Percentiles rank a stretch among this genome's conserved stretches.
phyloP scores from a whole-genome alignment of 495 filamentous ascomycete genomes.

The Penicillium samsonianum region DNA sequence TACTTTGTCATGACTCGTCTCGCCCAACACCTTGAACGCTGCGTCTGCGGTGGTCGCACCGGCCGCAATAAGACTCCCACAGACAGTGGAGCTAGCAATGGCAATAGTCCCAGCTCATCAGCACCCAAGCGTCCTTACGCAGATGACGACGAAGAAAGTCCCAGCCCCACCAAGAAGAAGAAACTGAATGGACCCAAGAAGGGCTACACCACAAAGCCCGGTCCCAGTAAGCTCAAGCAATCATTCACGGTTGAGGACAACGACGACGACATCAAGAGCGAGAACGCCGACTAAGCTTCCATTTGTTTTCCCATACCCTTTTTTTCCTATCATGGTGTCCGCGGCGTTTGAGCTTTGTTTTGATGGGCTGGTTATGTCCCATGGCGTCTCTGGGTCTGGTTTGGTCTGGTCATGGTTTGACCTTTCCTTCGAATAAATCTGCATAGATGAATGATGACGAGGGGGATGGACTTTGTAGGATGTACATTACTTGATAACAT shows the following conservation, averaged over 20 bases:
- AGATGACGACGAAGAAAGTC: constrained; percentile 42
- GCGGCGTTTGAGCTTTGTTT: constrained; percentile 23
- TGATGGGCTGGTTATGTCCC: constrained; percentile 9
- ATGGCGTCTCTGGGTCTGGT: constrained; percentile 31
- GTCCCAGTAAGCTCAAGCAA: constrained; percentile 51
- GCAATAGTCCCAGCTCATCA: constrained; percentile 39
- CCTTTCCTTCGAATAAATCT: constrained; percentile 20
- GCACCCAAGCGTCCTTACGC: constrained; percentile 41
- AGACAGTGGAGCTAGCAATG: constrained; percentile 37
- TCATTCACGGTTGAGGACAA: constrained; percentile 35
- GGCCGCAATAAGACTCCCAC: constrained; percentile 52
- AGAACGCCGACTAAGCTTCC: constrained; percentile 26
- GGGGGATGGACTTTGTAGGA: constrained; percentile 19
- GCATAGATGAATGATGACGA: constrained; percentile 38
- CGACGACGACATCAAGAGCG: constrained; percentile 34
- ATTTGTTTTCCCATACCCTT: constrained; percentile 10
- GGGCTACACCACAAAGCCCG: constrained; percentile 39
- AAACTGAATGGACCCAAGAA: constrained; percentile 47
- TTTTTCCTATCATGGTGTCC: constrained; percentile 20
- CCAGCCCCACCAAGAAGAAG: constrained; percentile 48
- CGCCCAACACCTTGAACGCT: constrained; percentile 76
- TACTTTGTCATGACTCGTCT: constrained; percentile 62
- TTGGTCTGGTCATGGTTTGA: constrained; percentile 12
- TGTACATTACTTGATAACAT: constrained; percentile 37
- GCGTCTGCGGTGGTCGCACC: constrained; percentile 71